Evolutionary conservation across 2,329 filamentous ascomycete genomes (phyloP).

Genomic region (Cladosporium sp.): DNA sequence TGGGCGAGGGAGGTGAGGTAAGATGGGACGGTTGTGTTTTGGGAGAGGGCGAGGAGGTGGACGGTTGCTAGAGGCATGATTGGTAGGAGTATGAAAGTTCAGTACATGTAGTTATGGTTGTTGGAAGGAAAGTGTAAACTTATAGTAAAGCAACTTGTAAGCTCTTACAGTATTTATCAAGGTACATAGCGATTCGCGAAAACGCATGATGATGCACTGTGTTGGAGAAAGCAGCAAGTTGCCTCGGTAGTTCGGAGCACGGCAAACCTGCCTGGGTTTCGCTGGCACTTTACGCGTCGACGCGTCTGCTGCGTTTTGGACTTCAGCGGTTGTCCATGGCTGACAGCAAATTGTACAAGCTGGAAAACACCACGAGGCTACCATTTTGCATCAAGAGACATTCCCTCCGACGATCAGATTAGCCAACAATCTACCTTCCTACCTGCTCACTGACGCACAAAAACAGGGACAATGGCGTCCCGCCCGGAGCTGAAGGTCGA

Average conservation of each 20-base stretch:
- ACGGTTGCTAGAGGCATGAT: constrained; percentile 47
- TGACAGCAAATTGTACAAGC: too few species aligned
- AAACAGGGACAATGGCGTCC: constrained; percentile 41
- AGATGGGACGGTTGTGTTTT: constrained; percentile 26
- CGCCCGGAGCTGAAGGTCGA: constrained; percentile 66
- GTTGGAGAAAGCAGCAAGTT: not conserved
- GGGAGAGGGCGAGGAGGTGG: constrained; percentile 39
- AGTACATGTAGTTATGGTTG: too few species aligned
- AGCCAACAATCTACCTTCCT: not conserved
- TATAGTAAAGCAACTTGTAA: too few species aligned
- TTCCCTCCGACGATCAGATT: too few species aligned
- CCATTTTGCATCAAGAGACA: not conserved
- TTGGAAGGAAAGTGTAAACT: too few species aligned
- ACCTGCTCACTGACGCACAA: not conserved
- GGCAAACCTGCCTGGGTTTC: too few species aligned
- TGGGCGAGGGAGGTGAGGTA: constrained; percentile 37
- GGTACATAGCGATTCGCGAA: not conserved
- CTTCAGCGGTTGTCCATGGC: not conserved
- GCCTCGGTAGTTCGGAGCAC: not conserved
- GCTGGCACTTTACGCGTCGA: not conserved
- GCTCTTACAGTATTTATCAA: too few species aligned
- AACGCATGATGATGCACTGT: not conserved
- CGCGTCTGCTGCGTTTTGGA: not conserved
- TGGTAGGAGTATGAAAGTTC: not conserved
- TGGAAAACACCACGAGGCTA: not conserved